Base-by-base conservation (phyloP, 2,329 filamentous ascomycete genomes). In the Rosellinia necatrix region DNA sequence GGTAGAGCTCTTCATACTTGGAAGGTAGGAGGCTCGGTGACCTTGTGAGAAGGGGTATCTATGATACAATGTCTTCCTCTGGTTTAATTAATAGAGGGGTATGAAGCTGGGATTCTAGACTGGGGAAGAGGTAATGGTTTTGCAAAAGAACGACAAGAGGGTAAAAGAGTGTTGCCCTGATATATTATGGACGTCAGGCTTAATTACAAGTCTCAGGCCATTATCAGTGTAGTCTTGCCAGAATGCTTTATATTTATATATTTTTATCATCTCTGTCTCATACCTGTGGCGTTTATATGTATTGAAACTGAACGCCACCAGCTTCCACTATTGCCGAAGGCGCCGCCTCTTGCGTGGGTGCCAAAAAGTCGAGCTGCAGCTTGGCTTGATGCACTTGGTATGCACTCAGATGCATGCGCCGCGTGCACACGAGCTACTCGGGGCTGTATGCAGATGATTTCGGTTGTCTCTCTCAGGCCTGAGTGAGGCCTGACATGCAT, bases 1-100 rank as follows among this genome's bases (percentile, higher is more conserved):
- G n/a, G 46, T 29, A 29, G 49, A 56, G 25, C 15, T 13, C 60
- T 63, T 69, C 68, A 69, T 70, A 15, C 32, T 57, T 32, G 10
- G n/a, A n/a, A 41, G 19, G 24, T 15, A 9, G 3, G 21, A 4
- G 3, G 6, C 10, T 25, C 1, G 8, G 37, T 12, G n/a, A 17
- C n/a, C 4, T 5, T 17, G 5, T 27, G 22, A 19, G 7, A 22
- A 6, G 12, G n/a, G 24, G 19, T 19, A 21, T 13, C n/a, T 32
- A 4, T 12, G 10, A 4, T 32, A 13, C 29, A 32, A 13, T 32
- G 9, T 12, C 29, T 32, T n/a, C n/a, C n/a, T n/a, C 29, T 12
- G 9, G 10, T 13, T 32, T 32, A 32, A n/a, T n/a, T n/a, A n/a
- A n/a, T n/a, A n/a, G n/a, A n/a, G n/a, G n/a, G n/a, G n/a, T n/a